Evolutionary conservation across 257 asterid species (phyloP).

Genomic region (Jaltomata sinuosa): DNA sequence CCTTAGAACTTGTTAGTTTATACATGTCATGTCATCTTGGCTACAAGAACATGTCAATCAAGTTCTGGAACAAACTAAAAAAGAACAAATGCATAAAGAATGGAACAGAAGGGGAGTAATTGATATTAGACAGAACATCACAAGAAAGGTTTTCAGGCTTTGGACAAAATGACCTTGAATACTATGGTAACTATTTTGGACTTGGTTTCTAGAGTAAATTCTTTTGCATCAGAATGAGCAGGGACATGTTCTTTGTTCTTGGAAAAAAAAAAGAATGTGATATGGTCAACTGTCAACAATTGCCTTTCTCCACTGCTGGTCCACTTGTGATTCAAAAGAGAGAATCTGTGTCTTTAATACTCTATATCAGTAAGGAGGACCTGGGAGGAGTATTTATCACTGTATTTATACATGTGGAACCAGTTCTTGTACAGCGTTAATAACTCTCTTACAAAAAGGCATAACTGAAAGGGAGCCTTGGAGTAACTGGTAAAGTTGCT

Average conservation of each 20-base stretch:
- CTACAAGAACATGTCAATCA: not conserved
- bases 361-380: not conserved
- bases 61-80: not conserved
- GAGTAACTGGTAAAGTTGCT: too few species aligned
- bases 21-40: not conserved
- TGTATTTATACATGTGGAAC: not conserved
- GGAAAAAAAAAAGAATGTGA: not conserved
- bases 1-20: not conserved
- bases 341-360: not conserved
- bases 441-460: not conserved
- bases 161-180: not conserved
- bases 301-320: not conserved
- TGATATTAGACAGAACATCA: not conserved
- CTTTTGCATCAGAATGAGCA: not conserved
- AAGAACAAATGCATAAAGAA: not conserved
- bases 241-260: not conserved
- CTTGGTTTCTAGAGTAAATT: not conserved
- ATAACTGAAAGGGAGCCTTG: too few species aligned
- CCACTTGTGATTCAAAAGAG: not conserved
- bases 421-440: not conserved
- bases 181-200: not conserved
- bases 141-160: not conserved
- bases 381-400: not conserved
- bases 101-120: not conserved
- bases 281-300: not conserved